Conservation (phyloP, 352 stramenopile genomes). For the Phytophthora sp. region DNA sequence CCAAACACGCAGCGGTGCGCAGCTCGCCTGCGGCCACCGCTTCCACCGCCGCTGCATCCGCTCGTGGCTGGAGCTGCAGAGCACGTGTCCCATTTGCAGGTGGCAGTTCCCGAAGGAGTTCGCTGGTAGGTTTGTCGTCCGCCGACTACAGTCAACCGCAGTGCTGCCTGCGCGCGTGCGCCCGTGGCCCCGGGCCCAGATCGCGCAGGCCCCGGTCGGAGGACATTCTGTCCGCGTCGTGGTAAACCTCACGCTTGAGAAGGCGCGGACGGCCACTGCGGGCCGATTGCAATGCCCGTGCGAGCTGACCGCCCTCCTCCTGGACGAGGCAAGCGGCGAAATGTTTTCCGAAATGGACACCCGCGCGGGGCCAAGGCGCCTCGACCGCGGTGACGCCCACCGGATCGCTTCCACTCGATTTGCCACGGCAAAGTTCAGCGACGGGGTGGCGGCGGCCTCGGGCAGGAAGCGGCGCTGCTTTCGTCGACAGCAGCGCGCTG, state of each 20-base stretch:
- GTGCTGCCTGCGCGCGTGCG: conserved; percentile 35
- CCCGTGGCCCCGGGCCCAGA: conserved; percentile 20
- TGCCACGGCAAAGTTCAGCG: conserved; percentile 22
- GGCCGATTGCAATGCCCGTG: conserved; percentile 23
- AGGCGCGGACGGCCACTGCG: conserved; percentile 24
- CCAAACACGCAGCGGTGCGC: conserved; percentile 18
- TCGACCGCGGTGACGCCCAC: background rate
- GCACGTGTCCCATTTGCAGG: conserved; percentile 93
- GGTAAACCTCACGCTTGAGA: conserved; percentile 53
- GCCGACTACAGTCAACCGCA: conserved; percentile 48
- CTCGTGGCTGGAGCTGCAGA: conserved; percentile 88
- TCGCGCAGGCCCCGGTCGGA: conserved; percentile 34
- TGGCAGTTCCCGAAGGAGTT: conserved; percentile 81
- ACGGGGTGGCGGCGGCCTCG: conserved; percentile 13
- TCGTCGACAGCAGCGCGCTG: conserved; percentile 4
- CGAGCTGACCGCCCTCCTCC: conserved; percentile 43
- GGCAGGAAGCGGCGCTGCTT: conserved; percentile 20
- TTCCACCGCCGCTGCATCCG: conserved; percentile 92
- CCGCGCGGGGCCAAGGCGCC: background rate
- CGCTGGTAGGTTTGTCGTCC: conserved; percentile 55
- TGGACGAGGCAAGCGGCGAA: conserved; percentile 31
- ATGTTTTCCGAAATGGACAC: conserved; percentile 20
- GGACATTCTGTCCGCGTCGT: conserved; percentile 48
- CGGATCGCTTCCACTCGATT: conserved; percentile 27
- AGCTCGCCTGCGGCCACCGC: conserved; percentile 88